Percentiles rank a stretch among this genome's conserved stretches.
phyloP scores from a whole-genome alignment of 805 yeast genomes.

The Sporopachydermia lactativora region DNA sequence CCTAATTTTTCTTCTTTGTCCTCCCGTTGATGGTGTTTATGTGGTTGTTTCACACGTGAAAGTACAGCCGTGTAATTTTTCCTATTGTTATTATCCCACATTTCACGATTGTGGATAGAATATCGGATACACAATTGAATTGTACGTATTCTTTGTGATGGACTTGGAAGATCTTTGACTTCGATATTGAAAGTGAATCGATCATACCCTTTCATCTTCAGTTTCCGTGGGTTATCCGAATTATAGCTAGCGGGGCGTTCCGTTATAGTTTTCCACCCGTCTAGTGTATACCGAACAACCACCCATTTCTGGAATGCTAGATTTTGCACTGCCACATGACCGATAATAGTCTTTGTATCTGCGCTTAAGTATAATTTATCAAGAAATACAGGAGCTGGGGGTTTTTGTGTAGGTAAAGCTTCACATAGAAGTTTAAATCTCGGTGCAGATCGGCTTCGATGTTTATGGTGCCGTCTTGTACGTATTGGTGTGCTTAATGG shows the following conservation, averaged over 20 bases:
- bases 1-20: neutral
- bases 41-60: neutral
- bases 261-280: constrained; percentile 48
- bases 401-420: neutral
- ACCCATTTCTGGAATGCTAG: constrained; percentile 43
- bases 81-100: constrained; percentile 48
- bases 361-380: constrained; percentile 48
- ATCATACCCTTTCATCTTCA: constrained; percentile 39
- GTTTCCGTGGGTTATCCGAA: constrained; percentile 33
- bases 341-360: constrained; percentile 42
- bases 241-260: constrained; percentile 41
- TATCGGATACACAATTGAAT: constrained; percentile 34
- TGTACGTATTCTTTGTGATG: neutral
- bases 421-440: neutral
- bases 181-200: constrained; percentile 41
- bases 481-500: neutral
- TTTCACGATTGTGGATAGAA: constrained; percentile 26
- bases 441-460: constrained; percentile 2
- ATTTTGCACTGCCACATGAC: constrained; percentile 56
- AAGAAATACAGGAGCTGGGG: constrained; percentile 32
- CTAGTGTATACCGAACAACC: constrained; percentile 45
- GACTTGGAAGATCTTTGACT: neutral
- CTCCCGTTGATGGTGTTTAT: too few species aligned
- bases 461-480: constrained; percentile 1
- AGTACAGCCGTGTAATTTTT: constrained; percentile 31